A percentile compares a stretch with the other conserved stretches of the same genome.
Conservation (phyloP, 2,329 filamentous ascomycete species). For the Balansia obtecta region DNA sequence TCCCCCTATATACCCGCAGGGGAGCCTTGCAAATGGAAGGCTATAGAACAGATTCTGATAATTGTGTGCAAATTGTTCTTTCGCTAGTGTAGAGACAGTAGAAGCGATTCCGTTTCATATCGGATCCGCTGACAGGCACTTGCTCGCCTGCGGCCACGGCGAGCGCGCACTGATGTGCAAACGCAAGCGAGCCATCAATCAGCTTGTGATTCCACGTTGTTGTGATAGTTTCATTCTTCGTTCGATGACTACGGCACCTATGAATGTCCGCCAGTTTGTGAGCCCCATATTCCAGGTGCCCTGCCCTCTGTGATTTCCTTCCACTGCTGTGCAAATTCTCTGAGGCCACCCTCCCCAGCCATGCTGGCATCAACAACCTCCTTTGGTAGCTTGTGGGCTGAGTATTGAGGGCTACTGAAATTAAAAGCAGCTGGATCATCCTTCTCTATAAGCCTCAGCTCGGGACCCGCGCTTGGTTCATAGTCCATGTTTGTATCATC, state of each 20-base stretch:
- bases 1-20: too few species aligned
- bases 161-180: background rate
- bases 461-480: slow-evolving; percentile 51
- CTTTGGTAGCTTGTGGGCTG: slow-evolving; percentile 86
- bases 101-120: too few species aligned
- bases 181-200: background rate
- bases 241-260: background rate
- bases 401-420: slow-evolving; percentile 78
- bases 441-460: slow-evolving; percentile 69
- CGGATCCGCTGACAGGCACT: too few species aligned
- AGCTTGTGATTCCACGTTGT: too few species aligned
- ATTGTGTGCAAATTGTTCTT: too few species aligned
- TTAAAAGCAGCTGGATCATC: slow-evolving; percentile 83
- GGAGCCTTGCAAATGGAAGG: too few species aligned
- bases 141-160: background rate
- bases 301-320: slow-evolving; percentile 40
- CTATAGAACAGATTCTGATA: too few species aligned
- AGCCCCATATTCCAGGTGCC: slow-evolving; percentile 28
- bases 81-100: too few species aligned
- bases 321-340: slow-evolving; percentile 71
- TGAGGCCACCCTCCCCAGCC: slow-evolving; percentile 61
- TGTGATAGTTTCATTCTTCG: background rate
- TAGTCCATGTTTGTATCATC: slow-evolving; percentile 32
- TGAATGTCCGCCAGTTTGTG: slow-evolving; percentile 10
- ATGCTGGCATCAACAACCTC: slow-evolving; percentile 70